Evolutionary conservation across 1,284 basidiomycete species (phyloP).

Genomic region (Trichosporon coremiiforme): DNA sequence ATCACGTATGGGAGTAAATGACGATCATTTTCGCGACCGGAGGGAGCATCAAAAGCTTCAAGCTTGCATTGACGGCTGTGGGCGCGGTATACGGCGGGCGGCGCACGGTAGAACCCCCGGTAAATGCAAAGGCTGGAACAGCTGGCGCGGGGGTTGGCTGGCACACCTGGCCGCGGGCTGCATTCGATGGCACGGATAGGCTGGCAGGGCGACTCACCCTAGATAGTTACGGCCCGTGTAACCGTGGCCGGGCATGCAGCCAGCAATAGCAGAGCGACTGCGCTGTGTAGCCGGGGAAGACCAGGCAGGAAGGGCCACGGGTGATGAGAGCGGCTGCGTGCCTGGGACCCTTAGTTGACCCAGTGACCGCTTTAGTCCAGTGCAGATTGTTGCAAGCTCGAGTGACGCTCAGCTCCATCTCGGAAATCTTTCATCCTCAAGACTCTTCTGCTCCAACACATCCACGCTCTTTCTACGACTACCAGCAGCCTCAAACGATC

Average conservation of each 20-base stretch:
- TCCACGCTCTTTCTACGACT: background rate
- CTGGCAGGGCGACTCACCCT: background rate
- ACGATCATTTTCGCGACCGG: constrained; percentile 7
- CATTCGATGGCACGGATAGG: constrained; percentile 12
- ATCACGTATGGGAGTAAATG: background rate
- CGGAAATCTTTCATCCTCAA: constrained; percentile 5
- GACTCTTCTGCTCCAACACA: background rate
- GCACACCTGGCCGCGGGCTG: background rate
- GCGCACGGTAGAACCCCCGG: constrained; percentile 1
- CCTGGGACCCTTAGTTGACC: constrained; percentile 7
- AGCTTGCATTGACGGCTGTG: background rate
- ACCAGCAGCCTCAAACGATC: background rate
- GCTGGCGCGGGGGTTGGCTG: background rate
- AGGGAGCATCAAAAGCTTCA: background rate
- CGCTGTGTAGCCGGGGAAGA: background rate
- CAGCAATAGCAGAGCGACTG: background rate
- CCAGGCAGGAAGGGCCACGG: background rate
- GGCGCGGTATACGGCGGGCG: background rate
- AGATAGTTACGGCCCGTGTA: background rate
- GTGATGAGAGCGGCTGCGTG: constrained; percentile 8
- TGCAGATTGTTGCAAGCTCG: constrained; percentile 4
- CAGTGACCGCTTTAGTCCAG: constrained; percentile 5
- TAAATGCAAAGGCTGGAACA: constrained; percentile 4
- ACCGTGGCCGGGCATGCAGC: no score
- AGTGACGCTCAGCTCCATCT: constrained; percentile 4